Evolutionary conservation across 176 grass and related monocot genomes (phyloP).

Genomic region (Hsuehochloa calcarea): DNA sequence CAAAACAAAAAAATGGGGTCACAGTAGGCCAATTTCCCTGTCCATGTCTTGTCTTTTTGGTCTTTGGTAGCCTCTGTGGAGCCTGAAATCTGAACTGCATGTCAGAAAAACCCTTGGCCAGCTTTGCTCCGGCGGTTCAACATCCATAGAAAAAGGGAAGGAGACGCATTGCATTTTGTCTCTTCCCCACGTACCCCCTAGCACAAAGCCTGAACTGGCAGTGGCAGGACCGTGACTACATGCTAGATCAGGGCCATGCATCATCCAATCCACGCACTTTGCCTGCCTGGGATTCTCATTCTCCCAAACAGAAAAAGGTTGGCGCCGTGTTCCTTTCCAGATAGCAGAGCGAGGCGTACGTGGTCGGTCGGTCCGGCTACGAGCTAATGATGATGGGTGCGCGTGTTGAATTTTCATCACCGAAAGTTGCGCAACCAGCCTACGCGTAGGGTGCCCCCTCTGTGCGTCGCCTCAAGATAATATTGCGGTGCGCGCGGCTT

Average conservation of each 20-base stretch:
- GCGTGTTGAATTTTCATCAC: neutral
- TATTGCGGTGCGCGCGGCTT: neutral
- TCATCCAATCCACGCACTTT: neutral
- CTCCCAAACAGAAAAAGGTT: neutral
- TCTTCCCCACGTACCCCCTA: neutral
- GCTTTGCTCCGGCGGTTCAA: neutral
- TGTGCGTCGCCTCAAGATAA: neutral
- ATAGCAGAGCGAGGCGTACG: neutral
- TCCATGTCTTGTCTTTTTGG: neutral
- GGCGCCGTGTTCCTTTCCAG: slow-evolving; percentile 12
- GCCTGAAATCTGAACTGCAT: neutral
- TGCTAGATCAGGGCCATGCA: neutral
- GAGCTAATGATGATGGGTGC: neutral
- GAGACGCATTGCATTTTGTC: neutral
- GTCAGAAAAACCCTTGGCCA: slow-evolving; percentile 7
- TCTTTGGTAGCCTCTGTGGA: too few relatives aligned
- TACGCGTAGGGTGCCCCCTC: neutral
- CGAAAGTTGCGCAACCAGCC: slow-evolving; percentile 27
- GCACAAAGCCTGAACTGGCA: neutral
- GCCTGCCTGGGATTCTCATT: neutral
- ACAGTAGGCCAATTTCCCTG: neutral
- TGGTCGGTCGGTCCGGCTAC: neutral
- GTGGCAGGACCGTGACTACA: neutral
- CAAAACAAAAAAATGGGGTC: neutral
- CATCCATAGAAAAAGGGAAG: neutral